Evolutionary conservation across 768 basidiomycete genomes (phyloP).

Genomic region (Lyophyllum shimeji): DNA sequence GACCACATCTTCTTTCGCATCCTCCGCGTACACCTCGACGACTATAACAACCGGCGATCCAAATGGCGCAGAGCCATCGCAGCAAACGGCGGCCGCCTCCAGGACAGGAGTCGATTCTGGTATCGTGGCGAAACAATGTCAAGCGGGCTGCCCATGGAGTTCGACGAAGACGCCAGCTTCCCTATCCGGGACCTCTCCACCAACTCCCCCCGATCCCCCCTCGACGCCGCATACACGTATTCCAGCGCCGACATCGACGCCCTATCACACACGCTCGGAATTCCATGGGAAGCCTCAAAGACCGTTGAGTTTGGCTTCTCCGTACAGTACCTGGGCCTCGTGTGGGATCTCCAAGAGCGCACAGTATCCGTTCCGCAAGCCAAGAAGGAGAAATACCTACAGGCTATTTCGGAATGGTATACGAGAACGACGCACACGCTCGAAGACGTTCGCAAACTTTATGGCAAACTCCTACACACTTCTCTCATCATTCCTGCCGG

Average conservation of each 20-base stretch:
- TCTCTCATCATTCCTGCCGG: constrained; percentile 1
- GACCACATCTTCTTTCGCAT: constrained; percentile 29
- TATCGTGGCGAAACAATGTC: constrained; percentile 18
- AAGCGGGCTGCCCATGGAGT: constrained; percentile 23
- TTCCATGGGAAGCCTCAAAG: constrained; percentile 27
- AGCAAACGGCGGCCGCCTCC: neutral
- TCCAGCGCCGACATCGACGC: constrained; percentile 32
- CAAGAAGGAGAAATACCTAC: constrained; percentile 22
- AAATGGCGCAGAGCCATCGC: constrained; percentile 10
- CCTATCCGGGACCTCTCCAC: constrained; percentile 21
- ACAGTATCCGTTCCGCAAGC: constrained; percentile 15
- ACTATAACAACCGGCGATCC: neutral
- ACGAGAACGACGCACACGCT: neutral
- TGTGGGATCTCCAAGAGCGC: constrained; percentile 20
- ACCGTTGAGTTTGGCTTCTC: constrained; percentile 10
- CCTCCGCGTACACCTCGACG: neutral
- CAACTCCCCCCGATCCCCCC: constrained; percentile 10
- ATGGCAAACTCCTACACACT: constrained; percentile 10
- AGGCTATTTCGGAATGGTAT: neutral
- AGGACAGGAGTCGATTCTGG: constrained; percentile 15
- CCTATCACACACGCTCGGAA: constrained; percentile 25
- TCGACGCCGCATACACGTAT: constrained; percentile 19
- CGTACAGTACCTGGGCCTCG: constrained; percentile 23
- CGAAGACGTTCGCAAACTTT: neutral
- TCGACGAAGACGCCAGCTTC: constrained; percentile 25